Percentiles rank a stretch among this genome's conserved stretches.
Evolutionary conservation across 768 basidiomycete genomes (phyloP).

Genomic region (Imleria badia): DNA sequence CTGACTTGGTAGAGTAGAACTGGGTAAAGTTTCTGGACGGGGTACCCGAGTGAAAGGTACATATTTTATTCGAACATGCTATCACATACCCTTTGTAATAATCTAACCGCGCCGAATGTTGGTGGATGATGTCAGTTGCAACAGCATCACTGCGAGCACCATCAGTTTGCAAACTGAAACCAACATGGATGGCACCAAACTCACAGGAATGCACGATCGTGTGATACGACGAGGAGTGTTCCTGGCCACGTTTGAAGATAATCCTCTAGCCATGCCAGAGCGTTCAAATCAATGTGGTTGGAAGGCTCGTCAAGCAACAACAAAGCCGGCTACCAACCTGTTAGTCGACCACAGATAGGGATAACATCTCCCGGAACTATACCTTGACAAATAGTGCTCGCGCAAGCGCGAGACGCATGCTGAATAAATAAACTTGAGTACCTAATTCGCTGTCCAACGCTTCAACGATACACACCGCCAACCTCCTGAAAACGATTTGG

Average conservation of each 20-base stretch:
- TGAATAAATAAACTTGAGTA: conserved; percentile 25
- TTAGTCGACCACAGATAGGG: conserved; percentile 5
- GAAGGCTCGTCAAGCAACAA: conserved; percentile 92
- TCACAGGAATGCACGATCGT: conserved; percentile 95
- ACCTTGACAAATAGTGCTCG: conserved; percentile 96
- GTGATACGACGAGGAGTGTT: conserved; percentile 93
- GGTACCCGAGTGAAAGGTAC: conserved; percentile 5
- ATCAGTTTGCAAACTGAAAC: neutral
- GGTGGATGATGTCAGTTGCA: conserved; percentile 98
- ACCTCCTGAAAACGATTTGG: conserved; percentile 90
- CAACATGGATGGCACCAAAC: conserved; percentile 16
- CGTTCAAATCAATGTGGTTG: conserved; percentile 96
- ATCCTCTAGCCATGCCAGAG: conserved; percentile 96
- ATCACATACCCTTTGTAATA: conserved; percentile 88
- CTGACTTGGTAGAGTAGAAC: conserved; percentile 98
- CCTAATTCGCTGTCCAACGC: neutral
- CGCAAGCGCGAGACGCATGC: conserved; percentile 95
- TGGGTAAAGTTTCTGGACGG: conserved; percentile 86
- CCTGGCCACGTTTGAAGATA: conserved; percentile 95
- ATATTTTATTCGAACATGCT: neutral
- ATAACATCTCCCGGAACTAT: neutral
- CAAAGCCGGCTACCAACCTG: conserved; percentile 55
- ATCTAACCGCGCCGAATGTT: conserved; percentile 88
- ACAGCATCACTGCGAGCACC: conserved; percentile 70
- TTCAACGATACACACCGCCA: conserved; percentile 63